A percentile compares a stretch with the other conserved stretches of the same genome.
Conservation (phyloP, 2,329 filamentous ascomycete species). For the Aphanoascus verrucosus region DNA sequence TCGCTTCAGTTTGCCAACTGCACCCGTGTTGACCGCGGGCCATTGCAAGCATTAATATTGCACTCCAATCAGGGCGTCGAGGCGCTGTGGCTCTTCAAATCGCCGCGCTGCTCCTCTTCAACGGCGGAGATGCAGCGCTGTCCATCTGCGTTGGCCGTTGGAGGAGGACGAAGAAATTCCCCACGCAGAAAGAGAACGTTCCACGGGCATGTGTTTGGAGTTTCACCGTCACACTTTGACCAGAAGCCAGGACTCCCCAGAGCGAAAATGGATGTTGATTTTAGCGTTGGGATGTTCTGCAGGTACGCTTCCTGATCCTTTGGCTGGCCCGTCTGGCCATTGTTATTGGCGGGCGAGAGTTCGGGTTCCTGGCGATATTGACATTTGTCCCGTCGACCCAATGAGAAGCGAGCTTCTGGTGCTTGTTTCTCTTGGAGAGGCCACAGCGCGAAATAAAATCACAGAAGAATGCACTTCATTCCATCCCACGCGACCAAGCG, state of each 20-base stretch:
- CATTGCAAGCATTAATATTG: too few relatives aligned
- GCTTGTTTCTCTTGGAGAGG: neutral
- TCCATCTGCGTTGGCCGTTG: too few relatives aligned
- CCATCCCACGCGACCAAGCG: neutral
- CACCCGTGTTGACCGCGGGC: neutral
- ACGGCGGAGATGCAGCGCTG: too few relatives aligned
- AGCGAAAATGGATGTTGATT: neutral
- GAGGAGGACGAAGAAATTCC: too few relatives aligned
- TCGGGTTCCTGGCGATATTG: conserved; percentile 1
- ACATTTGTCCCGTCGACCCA: neutral
- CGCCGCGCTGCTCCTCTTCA: too few relatives aligned
- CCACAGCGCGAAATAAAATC: neutral
- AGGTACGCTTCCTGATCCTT: neutral
- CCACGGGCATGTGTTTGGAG: neutral
- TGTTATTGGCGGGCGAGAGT: neutral
- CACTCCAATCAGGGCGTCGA: too few relatives aligned
- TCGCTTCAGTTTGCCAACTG: neutral
- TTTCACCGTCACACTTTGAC: neutral
- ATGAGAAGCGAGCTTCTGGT: neutral
- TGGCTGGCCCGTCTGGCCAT: neutral
- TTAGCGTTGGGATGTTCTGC: conserved; percentile 2
- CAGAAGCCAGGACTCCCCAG: neutral
- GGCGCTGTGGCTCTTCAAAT: too few relatives aligned
- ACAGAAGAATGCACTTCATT: neutral
- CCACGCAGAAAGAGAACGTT: too few relatives aligned